These are phyloP conservation scores for Croton setiger DNA, from an alignment of 441 rosid species.

Conservation along the genomic window DNA sequence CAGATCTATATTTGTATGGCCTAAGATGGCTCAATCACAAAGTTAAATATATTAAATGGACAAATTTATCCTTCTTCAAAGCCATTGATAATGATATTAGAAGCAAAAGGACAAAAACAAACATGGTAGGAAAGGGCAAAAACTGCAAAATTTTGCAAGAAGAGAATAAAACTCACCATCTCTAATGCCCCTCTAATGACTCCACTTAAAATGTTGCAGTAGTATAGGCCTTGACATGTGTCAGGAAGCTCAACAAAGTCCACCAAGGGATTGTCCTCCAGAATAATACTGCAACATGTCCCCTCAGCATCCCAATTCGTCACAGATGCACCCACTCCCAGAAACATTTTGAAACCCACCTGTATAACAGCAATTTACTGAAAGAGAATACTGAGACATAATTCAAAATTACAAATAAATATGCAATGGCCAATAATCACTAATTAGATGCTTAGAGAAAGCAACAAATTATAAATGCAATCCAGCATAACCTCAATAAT, in stretches of 20 bases:
- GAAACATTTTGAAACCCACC: slow-evolving; percentile 97
- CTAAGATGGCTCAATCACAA: slow-evolving; percentile 1
- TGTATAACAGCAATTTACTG: slow-evolving; percentile 29
- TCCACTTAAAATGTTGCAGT: slow-evolving; percentile 89
- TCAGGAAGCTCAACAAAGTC: slow-evolving; percentile 94
- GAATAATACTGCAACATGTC: slow-evolving; percentile 69
- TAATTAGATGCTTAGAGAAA: neutral
- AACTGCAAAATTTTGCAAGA: neutral
- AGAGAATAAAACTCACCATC: slow-evolving; percentile 53
- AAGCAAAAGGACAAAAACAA: neutral
- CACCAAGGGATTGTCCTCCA: slow-evolving; percentile 86
- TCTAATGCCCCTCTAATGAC: slow-evolving; percentile 91
- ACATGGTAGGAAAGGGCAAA: neutral
- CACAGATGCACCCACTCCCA: slow-evolving; percentile 82
- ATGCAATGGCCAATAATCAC: slow-evolving; percentile 3
- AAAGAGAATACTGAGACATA: neutral
- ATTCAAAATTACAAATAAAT: slow-evolving; percentile 9
- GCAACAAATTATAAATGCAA: neutral
- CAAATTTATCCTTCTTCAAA: neutral
- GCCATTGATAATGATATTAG: neutral
- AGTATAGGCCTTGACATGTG: slow-evolving; percentile 83
- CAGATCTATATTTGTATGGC: neutral
- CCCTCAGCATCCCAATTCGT: slow-evolving; percentile 90
- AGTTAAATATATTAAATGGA: neutral
- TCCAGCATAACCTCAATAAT: neutral